Base-by-base conservation (phyloP, 1,139 yeast genomes). In the Wickerhamomyces sp. region DNA sequence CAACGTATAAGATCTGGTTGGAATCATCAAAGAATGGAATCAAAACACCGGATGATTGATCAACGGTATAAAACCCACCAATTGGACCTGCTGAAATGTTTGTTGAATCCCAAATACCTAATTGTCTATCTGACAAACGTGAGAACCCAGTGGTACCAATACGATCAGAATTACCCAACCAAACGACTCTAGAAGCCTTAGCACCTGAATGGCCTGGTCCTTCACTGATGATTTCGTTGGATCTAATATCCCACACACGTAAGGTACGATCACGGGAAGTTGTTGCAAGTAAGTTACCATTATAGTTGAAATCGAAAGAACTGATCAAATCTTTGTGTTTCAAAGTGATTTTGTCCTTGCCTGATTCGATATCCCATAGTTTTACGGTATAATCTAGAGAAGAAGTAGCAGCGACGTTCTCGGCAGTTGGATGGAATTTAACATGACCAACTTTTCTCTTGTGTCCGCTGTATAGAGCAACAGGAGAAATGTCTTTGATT, bases 101-200 rank as follows among this genome's bases (percentile, higher is more conserved):
- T 27, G 70, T 68, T 22, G 87, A 69, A 52, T 91, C 89, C 97
- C 98, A 91, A 39, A 91, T 70, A 46, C 93, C 98, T 44, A 89
- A 69, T 63, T 91, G 97, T 59, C 99, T 88, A 57, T 89, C 97
- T 29, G 95, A 85, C 50, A 85, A 72, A 55, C 84, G 78, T 27
- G 95, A 87, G 57, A 91, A 91, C 2, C 99, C 99, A n/a, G 98
- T 89, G 23, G 98, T 89, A 36, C 82, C 82, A 23, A 91, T 63
- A 51, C 96, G 73, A 52, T 89, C 85, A 32, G 84, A 68, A 51
- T 85, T 77, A 22, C 97, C 96, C 44, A 88, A 64, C 97, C 98
- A 91, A 11, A 75, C 76, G 26, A 86, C 82, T 58, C 97, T 76
- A 20, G 89, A 75, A 18, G 87, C 80, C 59, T 91, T 91, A 25